Evolutionary conservation across 352 stramenopile species (phyloP).

Genomic region (Phytophthora gonapodyides): DNA sequence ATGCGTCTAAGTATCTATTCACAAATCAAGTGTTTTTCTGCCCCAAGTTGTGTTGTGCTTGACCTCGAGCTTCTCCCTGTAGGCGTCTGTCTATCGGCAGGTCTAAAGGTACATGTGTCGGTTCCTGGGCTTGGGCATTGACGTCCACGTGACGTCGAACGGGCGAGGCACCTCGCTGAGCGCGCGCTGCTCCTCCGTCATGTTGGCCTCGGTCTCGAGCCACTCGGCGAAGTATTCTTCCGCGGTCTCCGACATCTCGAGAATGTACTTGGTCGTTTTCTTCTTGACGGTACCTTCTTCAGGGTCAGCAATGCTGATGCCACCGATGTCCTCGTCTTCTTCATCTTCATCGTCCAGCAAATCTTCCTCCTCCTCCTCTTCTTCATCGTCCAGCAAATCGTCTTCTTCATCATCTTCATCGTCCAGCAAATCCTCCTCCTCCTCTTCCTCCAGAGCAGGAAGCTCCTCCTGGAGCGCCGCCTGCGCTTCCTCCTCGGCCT

Average conservation of each 20-base stretch:
- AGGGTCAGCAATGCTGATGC: no score
- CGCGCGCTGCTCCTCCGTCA: constrained; percentile 45
- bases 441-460: constrained; percentile 22
- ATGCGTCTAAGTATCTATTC: constrained; percentile 36
- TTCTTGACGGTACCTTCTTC: constrained; percentile 36
- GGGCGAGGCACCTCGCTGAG: constrained; percentile 52
- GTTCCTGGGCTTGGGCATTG: constrained; percentile 59
- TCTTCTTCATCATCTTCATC: constrained; percentile 30
- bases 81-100: constrained; percentile 20
- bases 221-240: constrained; percentile 60
- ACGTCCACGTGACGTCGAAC: constrained; percentile 82
- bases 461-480: not conserved
- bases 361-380: no score
- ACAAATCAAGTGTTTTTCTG: constrained; percentile 24
- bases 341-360: constrained; percentile 24
- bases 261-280: constrained; percentile 20
- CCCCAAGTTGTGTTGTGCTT: constrained; percentile 19
- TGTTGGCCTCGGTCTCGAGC: constrained; percentile 37
- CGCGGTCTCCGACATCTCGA: constrained; percentile 27
- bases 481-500: constrained; percentile 11
- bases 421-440: constrained; percentile 33
- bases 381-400: constrained; percentile 18
- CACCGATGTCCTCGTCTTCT: constrained; percentile 29
- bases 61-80: constrained; percentile 17
- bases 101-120: constrained; percentile 82